Base-by-base conservation (phyloP, 2,329 filamentous ascomycete species). In the Pleoardoris graminearum region DNA sequence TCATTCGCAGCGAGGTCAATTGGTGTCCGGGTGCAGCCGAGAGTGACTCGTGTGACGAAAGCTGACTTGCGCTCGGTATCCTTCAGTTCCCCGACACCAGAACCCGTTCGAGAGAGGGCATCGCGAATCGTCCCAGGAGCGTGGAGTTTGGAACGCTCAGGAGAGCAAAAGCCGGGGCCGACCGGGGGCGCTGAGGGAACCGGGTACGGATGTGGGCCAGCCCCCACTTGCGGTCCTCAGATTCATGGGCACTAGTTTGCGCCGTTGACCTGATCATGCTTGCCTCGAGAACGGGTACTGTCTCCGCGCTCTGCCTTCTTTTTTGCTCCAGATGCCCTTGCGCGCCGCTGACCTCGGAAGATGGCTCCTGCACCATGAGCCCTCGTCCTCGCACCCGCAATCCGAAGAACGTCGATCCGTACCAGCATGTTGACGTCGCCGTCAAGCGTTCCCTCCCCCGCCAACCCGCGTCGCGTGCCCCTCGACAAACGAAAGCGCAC, bases 401-500 rank as follows among this genome's bases (percentile, higher is more conserved):
- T 22, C 38, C 41, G 12, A 42, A 17, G 23, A 38, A 29, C 35
- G 7, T 36, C 37, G n/a, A 8, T 17, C 27, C 42, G 22, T 23
- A 17, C 12, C 51, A 17, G 25, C 44, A 48, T 52, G 48, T 22
- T 42, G 30, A 43, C 30, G 25, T 23, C 37, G 46, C 17, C 50
- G 37, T 45, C 51, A 16, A 41, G 49, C 63, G 66, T 51, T 19
- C 7, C 56, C 21, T 41, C 49, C 27, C 43, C 51, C 65, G 67
- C 53, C 63, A 71, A 51, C 52, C 70, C 68, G 45, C 69, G 69
- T 53, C 61, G 69, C 50, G 75, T 78, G 11, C 76, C 76, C 5
- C 67, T 73, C 39, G 75, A 77, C 50, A 75, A 76, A 60, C 69
- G 76, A 37, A 76, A 78, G 57, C 68, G 76, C 21, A 76, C 76